These are phyloP conservation scores for Cryptococcus floricola DNA, from an alignment of 1,284 basidiomycete species.

Conservation along the genomic window DNA sequence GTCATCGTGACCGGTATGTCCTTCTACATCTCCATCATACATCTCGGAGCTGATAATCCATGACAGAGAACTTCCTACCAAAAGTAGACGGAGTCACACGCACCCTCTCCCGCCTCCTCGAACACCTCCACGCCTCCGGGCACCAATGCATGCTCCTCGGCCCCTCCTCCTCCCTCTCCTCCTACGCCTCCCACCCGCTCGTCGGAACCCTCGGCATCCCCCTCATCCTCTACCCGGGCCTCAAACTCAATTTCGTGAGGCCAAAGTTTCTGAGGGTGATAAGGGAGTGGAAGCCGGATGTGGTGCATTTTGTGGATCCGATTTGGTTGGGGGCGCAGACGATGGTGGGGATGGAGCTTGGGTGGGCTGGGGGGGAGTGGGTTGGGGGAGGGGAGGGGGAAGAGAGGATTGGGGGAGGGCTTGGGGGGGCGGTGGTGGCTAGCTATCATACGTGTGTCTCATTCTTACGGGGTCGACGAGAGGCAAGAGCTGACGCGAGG, in stretches of 20 bases:
- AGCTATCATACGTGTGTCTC: conserved; percentile 54
- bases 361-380: conserved; percentile 49
- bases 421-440: conserved; percentile 53
- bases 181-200: conserved; percentile 56
- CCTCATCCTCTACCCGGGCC: conserved; percentile 55
- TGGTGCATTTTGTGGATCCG: conserved; percentile 56
- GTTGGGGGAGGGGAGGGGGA: conserved; percentile 41
- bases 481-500: background rate
- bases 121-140: conserved; percentile 56
- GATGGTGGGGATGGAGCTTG: conserved; percentile 50
- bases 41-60: background rate
- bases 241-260: conserved; percentile 59
- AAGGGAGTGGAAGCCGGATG: conserved; percentile 54
- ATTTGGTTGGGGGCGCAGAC: conserved; percentile 57
- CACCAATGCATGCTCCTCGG: conserved; percentile 57
- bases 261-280: conserved; percentile 55
- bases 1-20: conserved; percentile 47
- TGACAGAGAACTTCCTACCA: conserved; percentile 56
- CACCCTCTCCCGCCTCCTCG: conserved; percentile 56
- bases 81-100: conserved; percentile 59
- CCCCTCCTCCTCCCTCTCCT: conserved; percentile 53
- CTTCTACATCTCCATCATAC: background rate
- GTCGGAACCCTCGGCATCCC: conserved; percentile 58
- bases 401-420: conserved; percentile 33
- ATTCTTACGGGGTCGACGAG: background rate